Base-by-base conservation (phyloP, 2,329 filamentous ascomycete species). In the Neoarthrinium moseri region DNA sequence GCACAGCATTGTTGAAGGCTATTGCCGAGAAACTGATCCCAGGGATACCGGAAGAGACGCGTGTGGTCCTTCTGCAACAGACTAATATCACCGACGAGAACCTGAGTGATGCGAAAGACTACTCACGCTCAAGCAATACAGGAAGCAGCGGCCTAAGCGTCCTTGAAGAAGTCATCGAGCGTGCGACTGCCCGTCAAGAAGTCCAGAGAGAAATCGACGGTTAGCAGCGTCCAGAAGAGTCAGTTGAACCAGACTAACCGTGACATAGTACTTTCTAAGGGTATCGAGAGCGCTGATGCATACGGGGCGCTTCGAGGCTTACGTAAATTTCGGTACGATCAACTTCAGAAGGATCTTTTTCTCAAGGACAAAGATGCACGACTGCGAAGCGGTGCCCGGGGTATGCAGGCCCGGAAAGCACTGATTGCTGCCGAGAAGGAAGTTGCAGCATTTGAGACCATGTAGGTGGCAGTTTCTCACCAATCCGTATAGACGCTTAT, bases 1-100 rank as follows among this genome's bases (percentile, higher is more conserved):
- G 12, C 4, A 20, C 36, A 87, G 84, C 87, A 1, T 67, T 92
- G 6, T 70, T 94, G 13, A 81, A 81, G 57, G 88, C 89, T 2
- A 83, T 95, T 54, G 85, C 83, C 4, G 83, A 90, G 50, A 89
- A 89, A 56, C 73, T 91, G 26, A 86, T 95, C 13, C 88, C 89
- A 0, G 89, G 87, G 0, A 84, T 91, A 30, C 81, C 85, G 0
- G 77, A 85, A 53, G 70, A 78, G 23, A 81, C 83, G 0, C 75
- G 83, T 18, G 76, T 89, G 34, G 76, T 84, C 0, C 80, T 90
- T 37, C 63, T 91, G 11, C 86, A 89, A 54, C 87, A 91, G 65
- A 88, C 82, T 0, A 69, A 70, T 6, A 66, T 74, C 12, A 64
- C 61, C 3, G 61, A 69, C 10, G 47, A 50, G 20, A 56, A 60